Percentiles rank a stretch among this genome's conserved stretches.
Evolutionary conservation across 331 rosid genomes (phyloP).

Genomic region (Quercus lobata): DNA sequence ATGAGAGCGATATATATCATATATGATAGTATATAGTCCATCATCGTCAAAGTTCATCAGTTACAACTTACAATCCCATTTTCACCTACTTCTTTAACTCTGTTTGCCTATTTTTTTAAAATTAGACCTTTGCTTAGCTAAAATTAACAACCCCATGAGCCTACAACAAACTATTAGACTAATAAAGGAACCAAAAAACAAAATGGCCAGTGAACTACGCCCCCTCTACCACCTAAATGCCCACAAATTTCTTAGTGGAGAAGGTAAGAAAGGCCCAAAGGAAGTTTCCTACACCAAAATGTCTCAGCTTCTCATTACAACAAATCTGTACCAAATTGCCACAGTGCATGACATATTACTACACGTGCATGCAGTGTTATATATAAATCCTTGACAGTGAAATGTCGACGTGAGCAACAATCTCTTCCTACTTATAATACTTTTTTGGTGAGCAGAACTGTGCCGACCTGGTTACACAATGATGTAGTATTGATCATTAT

Average conservation of each 20-base stretch:
- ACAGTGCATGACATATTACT: not conserved
- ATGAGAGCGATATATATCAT: not conserved
- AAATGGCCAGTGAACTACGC: not conserved
- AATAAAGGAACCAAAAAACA: not conserved
- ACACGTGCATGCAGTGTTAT: not conserved
- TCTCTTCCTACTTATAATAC: not conserved
- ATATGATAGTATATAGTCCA: no score
- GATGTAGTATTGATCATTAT: not conserved
- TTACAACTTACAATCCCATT: no score
- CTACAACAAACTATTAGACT: not conserved
- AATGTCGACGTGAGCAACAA: not conserved
- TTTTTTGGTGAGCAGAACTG: constrained; percentile 1
- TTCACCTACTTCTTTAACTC: no score
- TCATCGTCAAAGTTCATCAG: no score
- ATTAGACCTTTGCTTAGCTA: no score
- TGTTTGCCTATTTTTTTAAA: no score
- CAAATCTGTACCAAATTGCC: not conserved
- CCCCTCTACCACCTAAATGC: not conserved
- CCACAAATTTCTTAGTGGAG: constrained; percentile 1
- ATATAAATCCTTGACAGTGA: not conserved
- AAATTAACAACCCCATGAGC: no score
- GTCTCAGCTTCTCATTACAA: not conserved
- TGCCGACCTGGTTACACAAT: constrained; percentile 5
- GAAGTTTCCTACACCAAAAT: not conserved
- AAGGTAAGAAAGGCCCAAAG: not conserved